Percentiles rank a stretch among this genome's conserved stretches.
phyloP scores from a whole-genome alignment of 2,329 filamentous ascomycete genomes.

The Fusarium sp. region DNA sequence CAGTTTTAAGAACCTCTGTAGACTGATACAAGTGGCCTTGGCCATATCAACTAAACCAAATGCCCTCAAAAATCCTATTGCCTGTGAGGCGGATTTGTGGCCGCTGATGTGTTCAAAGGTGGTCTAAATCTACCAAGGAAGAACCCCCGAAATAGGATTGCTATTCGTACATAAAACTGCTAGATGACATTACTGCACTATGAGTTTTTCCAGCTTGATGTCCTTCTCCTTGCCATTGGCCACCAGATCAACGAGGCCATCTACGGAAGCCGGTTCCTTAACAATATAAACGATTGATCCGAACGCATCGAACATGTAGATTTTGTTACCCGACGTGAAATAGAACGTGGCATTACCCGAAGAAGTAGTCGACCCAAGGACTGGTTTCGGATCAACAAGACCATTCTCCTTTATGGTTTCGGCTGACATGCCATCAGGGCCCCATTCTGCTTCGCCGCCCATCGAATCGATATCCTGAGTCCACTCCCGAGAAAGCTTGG shows the following conservation, averaged over 20 bases:
- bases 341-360: neutral
- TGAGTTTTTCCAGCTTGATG: neutral
- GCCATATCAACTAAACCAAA: no score
- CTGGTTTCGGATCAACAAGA: neutral
- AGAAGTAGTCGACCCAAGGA: neutral
- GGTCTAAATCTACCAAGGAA: no score
- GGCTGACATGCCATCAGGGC: neutral
- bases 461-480: neutral
- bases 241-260: neutral
- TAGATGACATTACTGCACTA: neutral
- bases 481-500: neutral
- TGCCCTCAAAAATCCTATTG: no score
- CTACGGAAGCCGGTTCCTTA: neutral
- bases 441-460: neutral
- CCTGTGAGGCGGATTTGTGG: no score
- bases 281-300: neutral
- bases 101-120: no score
- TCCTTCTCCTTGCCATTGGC: neutral
- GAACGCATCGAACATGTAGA: neutral
- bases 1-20: neutral
- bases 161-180: no score
- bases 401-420: neutral
- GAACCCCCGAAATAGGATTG: no score
- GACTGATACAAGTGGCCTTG: no score
- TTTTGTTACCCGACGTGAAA: neutral